Evolutionary conservation across 768 basidiomycete species (phyloP), one percentile per base, ranked within the genome.

Genomic region (Leccinum variicolor): DNA sequence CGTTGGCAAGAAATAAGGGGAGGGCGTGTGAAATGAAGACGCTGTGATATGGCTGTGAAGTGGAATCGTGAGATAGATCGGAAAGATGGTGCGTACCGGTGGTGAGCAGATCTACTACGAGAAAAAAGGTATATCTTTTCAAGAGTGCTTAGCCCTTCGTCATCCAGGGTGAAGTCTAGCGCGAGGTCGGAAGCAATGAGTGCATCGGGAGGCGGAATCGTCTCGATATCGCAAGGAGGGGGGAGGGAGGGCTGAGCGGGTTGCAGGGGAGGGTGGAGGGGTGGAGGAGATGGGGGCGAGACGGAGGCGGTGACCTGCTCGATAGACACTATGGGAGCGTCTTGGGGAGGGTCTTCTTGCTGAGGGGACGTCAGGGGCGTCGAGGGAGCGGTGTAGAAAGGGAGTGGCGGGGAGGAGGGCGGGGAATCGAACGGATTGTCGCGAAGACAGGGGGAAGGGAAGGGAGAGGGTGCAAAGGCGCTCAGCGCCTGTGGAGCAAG

Each of bases 101-200:
- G 85, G 58, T 84, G 83, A 31, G 77, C 73, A 49, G 86, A 84
- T 60, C 84, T 84, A 74, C 91, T 93, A 60, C 87, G 81, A 59
- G 89, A 87, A 65, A 92, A 91, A 52, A 97, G 83, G 74, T 94
- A 97, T 59, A 96, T 95, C 68, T 90, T 87, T 75, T 98, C 95
- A 50, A 98, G 83, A 21, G 90, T 83, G 71, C 76, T 90, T 59
- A 95, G 80, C 54, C 84, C 84, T 61, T 92, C 92, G 62, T 94
- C 90, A 62, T 94, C 92, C 66, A 86, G 63, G 10, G 74, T 70
- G 33, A 79, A 72, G 57, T 79, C 79, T 26, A 74, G 50, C 21
- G 69, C 68, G 19, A 73, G 62, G 62, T 74, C 73, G 21, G 68
- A 62, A 17, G 63, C 60, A 14, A 62, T 56, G 51, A 73, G 57